Evolutionary conservation across 768 basidiomycete genomes (phyloP).

Genomic region (Pulveroboletus sp.): DNA sequence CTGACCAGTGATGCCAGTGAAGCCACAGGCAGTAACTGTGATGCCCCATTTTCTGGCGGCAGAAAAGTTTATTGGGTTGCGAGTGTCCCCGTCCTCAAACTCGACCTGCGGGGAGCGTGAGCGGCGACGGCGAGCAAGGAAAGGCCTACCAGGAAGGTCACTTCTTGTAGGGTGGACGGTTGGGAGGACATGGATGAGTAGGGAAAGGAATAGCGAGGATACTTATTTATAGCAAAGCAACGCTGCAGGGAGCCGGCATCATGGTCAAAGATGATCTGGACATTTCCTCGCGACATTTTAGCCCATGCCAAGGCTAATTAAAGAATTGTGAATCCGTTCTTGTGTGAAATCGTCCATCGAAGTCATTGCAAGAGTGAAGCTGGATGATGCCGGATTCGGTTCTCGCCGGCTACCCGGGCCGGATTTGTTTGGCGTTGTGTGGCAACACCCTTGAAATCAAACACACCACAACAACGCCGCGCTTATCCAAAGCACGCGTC

Average conservation of each 20-base stretch:
- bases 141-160: constrained; percentile 12
- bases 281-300: neutral
- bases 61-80: constrained; percentile 41
- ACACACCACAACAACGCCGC: constrained; percentile 30
- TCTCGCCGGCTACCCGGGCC: neutral
- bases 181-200: constrained; percentile 13
- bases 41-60: constrained; percentile 41
- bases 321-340: no score
- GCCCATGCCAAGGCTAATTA: no score
- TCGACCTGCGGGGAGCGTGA: constrained; percentile 33
- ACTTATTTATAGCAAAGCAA: constrained; percentile 13
- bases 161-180: constrained; percentile 16
- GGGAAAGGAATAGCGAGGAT: neutral
- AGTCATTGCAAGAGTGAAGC: constrained; percentile 7
- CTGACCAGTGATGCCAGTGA: constrained; percentile 33
- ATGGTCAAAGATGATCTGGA: constrained; percentile 13
- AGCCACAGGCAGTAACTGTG: constrained; percentile 33
- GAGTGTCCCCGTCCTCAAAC: constrained; percentile 35
- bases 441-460: constrained; percentile 23
- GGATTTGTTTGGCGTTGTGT: constrained; percentile 16
- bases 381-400: neutral
- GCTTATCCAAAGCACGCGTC: constrained; percentile 7
- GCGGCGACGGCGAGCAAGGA: neutral
- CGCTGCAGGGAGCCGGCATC: neutral
- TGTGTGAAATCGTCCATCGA: constrained; percentile 8